Evolutionary conservation across 345 rosid species (phyloP), one percentile per base, ranked within the genome.

Genomic region (Mangifera indica): DNA sequence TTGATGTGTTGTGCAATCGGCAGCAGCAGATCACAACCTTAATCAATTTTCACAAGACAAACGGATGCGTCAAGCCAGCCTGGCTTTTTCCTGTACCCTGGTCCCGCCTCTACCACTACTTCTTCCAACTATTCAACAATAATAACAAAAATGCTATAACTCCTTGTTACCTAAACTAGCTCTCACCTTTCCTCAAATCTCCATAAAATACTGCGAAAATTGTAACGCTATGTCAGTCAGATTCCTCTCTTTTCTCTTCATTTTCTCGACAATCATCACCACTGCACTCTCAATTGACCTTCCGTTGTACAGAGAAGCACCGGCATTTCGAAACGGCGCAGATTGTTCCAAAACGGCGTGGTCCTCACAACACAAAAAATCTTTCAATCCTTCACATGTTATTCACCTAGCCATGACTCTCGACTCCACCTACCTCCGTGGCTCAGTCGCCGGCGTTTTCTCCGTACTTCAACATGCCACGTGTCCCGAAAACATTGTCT

Each of bases 331-430:
- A 63, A 90, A 90, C 80, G 96, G 93, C 74, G 40, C 67, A 42
- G 89, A 79, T 78, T 90, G 93, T 71, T 75, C 79, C 56, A 64
- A 65, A 73, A 75, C 87, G n/a, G 26, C 70, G 1, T 82, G 83
- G 80, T 40, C 85, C 10, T 66, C 81, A 0, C 20, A 66, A 22
- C 76, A 79, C 75, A 77, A 40, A 14, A 63, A 54, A 5, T 45
- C 63, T 49, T 73, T 79, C 80, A 71, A 82, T 15, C 80, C 85
- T 8, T 72, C 84, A 7, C 8, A 49, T 9, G 40, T 78, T 25
- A 89, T 90, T 74, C 98, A 93, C 80, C 81, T 93, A 62, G 87
- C 86, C 1, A 91, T 93, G 98, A 93, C 97, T 32, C 88, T 93
- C 75, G 98, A 93, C 86, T 70, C 85, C 13, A 85, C 82, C 60